Evolutionary conservation across 2,329 filamentous ascomycete species (phyloP), one percentile per base, ranked within the genome.

Genomic region (Diaporthe sp.): DNA sequence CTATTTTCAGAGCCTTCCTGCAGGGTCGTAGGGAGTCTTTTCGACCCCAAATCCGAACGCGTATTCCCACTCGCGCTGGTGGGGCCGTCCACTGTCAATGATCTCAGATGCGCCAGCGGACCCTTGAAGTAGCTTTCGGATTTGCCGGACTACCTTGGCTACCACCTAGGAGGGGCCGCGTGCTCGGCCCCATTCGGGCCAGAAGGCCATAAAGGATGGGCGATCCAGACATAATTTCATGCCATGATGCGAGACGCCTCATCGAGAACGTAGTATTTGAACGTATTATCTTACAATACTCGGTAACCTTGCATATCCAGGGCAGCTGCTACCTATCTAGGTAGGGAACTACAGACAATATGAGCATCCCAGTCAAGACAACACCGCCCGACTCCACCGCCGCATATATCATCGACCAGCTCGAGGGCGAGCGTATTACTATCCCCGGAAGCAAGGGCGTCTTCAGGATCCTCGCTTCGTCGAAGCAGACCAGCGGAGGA

Each of bases 371-470:
- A 2, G 70, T 82, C 22, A 78, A 79, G 32, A 75, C 78, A 37
- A 75, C 76, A 3, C 86, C 86, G 3, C 85, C 85, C 2, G 76
- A 81, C 1, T 78, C 80, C 39, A 78, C 84, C 58, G 82, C 82
- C 30, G 84, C 80, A 70, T 88, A 88, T 77, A 84, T 86, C 44
- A 85, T 88, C 70, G 81, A 84, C 63, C 86, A 87, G 75, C 81
- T 88, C 17, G 86, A 88, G 68, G 88, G 88, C 47, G 88, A 89
- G 77, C 84, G 85, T 56, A 81, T 89, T 72, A 86, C 86, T 8
- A 88, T 89, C 63, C 88, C 88, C 1, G 85, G 87, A 0, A 88
- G 86, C 77, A 89, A 88, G 77, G 87, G 86, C 8, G 82, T 84
- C 13, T 88, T 88, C 73, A 84, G 87, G 44, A 85, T 89, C 51